These are phyloP conservation scores for Beauveria bassiana DNA, from an alignment of 2,329 filamentous ascomycete species.

Conservation along the genomic window DNA sequence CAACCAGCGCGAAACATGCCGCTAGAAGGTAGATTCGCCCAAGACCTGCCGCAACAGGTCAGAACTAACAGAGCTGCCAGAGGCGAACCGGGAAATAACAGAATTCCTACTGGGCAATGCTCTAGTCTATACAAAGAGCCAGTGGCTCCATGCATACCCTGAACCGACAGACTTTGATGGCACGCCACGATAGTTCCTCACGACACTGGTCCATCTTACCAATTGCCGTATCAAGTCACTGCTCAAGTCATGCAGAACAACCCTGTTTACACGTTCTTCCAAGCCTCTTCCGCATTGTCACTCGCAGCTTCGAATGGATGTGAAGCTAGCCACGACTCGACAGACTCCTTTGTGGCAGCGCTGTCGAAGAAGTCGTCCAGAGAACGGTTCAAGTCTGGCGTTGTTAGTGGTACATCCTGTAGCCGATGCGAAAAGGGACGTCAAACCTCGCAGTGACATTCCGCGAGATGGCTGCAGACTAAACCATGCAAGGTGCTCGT, in stretches of 20 bases:
- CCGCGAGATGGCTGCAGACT: constrained; percentile 12
- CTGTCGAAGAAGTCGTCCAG: constrained; percentile 9
- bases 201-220: no score
- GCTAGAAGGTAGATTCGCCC: constrained; percentile 5
- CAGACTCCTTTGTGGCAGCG: neutral
- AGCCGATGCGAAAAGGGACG: neutral
- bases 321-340: constrained; percentile 2
- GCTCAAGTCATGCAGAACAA: no score
- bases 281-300: neutral
- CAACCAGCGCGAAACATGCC: constrained; percentile 15
- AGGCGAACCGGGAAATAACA: constrained; percentile 13
- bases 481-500: constrained; percentile 10
- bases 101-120: constrained; percentile 9
- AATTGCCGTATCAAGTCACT: no score
- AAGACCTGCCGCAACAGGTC: no score
- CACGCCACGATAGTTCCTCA: neutral
- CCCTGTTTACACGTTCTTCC: neutral
- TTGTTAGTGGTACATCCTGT: neutral
- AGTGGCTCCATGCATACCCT: constrained; percentile 13
- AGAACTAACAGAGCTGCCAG: neutral
- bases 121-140: constrained; percentile 1
- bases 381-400: constrained; percentile 6
- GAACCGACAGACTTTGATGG: neutral
- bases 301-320: constrained; percentile 6
- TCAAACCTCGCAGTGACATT: constrained; percentile 8